Evolutionary conservation across 495 filamentous ascomycete genomes (phyloP), one percentile per base, ranked within the genome.

Genomic region (Oleoguttula mirabilis): DNA sequence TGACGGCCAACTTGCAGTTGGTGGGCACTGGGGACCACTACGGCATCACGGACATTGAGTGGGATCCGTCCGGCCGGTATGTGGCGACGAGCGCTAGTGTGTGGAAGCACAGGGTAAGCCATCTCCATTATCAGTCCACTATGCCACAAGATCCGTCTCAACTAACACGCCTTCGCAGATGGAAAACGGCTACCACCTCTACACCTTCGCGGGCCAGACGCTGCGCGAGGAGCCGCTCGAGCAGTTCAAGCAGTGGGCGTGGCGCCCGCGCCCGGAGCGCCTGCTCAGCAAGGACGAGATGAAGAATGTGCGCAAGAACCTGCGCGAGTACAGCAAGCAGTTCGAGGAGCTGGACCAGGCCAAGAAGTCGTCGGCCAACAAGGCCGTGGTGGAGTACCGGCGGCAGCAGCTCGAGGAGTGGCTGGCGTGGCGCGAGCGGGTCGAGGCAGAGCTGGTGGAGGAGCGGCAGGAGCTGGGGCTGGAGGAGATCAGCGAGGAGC

Each of bases 151-250:
- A n/a, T n/a, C n/a, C n/a, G n/a, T n/a, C n/a, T n/a, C n/a, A n/a
- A n/a, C n/a, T n/a, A n/a, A n/a, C n/a, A n/a, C n/a, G n/a, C n/a
- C n/a, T 14, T 11, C 30, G 11, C 52, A 96, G 86, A 93, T 94
- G 84, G 92, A 96, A 69, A 96, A 95, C 60, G 90, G 90, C 54
- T 98, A 93, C 69, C 88, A 95, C 62, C 60, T 98, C 36, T 94
- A 93, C 75, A 87, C 93, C 65, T 96, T 96, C 76, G 79, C 78
- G 61, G 92, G 90, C 40, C 75, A 76, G 49, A 77, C 82, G 36
- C 76, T 98, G 16, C 82, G 88, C 48, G 92, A 96, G 63, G 84
- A 95, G 62, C 80, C 75, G 38, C 76, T 94, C 49, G 92, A 98
- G 39, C 88, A 88, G 59, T 95, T 98, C 77, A 94, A 95, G 73